phyloP scores from a whole-genome alignment of 305 asterid genomes.

The Petunia hybrid region DNA sequence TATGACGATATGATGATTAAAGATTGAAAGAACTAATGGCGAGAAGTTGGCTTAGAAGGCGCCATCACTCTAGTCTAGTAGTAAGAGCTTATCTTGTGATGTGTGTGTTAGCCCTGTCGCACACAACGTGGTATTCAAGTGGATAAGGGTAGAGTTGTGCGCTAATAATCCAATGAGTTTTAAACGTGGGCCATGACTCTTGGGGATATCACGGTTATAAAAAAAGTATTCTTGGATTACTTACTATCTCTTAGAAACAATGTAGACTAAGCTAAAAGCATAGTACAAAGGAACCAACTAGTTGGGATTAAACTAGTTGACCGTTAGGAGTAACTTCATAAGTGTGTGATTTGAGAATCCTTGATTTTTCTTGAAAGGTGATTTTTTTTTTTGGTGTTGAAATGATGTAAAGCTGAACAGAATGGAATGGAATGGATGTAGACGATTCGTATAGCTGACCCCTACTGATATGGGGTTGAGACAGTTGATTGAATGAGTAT shows the following conservation, averaged over 20 bases:
- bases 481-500: not conserved
- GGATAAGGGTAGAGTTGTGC: no score
- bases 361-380: not conserved
- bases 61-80: no score
- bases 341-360: not conserved
- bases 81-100: no score
- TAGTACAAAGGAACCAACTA: constrained; percentile 11
- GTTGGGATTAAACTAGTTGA: constrained; percentile 22
- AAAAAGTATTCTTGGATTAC: not conserved
- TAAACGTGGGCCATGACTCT: no score
- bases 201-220: not conserved
- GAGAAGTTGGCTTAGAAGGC: no score
- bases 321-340: not conserved
- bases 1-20: not conserved
- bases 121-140: no score
- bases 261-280: not conserved
- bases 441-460: not conserved
- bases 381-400: not conserved
- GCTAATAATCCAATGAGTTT: no score
- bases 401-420: not conserved
- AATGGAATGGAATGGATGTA: not conserved
- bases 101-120: no score
- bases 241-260: not conserved
- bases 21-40: not conserved
- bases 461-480: not conserved